These are phyloP conservation scores for Eutypa lata DNA, from an alignment of 2,329 filamentous ascomycete species.

Conservation along the genomic window DNA sequence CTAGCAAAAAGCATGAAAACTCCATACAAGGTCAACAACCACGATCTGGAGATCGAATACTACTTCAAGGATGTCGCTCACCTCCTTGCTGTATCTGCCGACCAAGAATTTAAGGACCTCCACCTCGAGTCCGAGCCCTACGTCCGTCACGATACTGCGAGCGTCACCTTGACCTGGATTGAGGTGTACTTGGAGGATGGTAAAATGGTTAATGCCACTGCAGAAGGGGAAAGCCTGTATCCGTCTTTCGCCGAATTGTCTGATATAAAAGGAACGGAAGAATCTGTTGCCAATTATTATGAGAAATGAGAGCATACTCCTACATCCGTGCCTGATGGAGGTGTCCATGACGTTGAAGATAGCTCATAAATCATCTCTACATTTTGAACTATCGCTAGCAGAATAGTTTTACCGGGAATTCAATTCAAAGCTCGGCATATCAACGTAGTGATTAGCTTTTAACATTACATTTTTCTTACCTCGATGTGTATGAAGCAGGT, in stretches of 20 bases:
- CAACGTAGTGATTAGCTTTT: too few species aligned
- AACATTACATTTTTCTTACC: too few species aligned
- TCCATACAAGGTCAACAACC: conserved; percentile 8
- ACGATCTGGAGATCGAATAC: conserved; percentile 15
- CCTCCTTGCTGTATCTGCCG: conserved; percentile 10
- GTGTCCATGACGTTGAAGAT: too few species aligned
- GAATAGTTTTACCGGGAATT: too few species aligned
- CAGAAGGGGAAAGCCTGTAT: conserved; percentile 8
- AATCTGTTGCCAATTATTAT: conserved; percentile 9
- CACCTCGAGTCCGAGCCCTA: conserved; percentile 11
- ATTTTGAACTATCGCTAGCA: too few species aligned
- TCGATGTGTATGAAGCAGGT: too few species aligned
- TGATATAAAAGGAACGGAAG: conserved; percentile 7
- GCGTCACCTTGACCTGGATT: conserved; percentile 9
- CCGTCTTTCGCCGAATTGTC: conserved; percentile 11
- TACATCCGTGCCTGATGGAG: too few species aligned
- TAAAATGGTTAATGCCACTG: conserved; percentile 8
- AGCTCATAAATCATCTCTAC: too few species aligned
- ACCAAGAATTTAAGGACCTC: conserved; percentile 12
- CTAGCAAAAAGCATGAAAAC: conserved; percentile 11
- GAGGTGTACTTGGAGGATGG: conserved; percentile 15
- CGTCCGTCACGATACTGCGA: conserved; percentile 3
- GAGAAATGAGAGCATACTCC: too few species aligned
- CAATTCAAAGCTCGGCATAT: too few species aligned
- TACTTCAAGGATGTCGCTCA: conserved; percentile 12